Evolutionary conservation across 1,284 basidiomycete genomes (phyloP), one percentile per base, ranked within the genome.

Genomic region (Boletus smithii): DNA sequence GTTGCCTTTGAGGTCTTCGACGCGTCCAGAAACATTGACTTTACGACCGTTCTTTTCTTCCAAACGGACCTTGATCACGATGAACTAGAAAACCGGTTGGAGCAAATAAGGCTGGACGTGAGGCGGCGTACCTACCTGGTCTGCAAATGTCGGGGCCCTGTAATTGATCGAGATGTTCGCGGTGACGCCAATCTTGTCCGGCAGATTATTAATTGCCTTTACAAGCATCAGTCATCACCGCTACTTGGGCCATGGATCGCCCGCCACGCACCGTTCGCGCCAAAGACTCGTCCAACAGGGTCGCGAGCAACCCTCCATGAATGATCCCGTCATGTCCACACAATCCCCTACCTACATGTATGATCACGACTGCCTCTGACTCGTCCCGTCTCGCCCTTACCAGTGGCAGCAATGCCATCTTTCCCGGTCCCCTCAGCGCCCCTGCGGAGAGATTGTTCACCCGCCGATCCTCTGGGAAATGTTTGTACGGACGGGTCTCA

Each of bases 241-340:
- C 38, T 24, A 24, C 22, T 44, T 43, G 54, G 51, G 41, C 37
- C 23, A 71, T 18, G 4, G 10, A 24, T 20, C 32, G 14, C 18
- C 33, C 17, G 5, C 5, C 7, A 59, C 57, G 43, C 59, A 92
- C 93, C 53, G 84, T 87, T 50, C 95, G 72, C 0, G 83, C 94
- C 33, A 97, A 67, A 3, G 78, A 77, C 72, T 98, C 95, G 59
- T 98, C 95, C 48, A 95, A 70, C 4, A 98, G 70, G 1, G 93
- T 97, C 23, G 93, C 91, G 20, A 97, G 73, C 51, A 98, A 65
- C 2, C 95, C 95, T 0, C 95, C 95, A 63, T 98, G 95, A 2
- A 97, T 72, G 54, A 98, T 91, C 0, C 94, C 94, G 66, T 95
- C 92, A 59, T 95, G 92, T 3, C 91, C 91, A 62, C 95, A 97